Conservation (phyloP, 2,329 filamentous ascomycete species). For the Pseudogymnoascus sp. region DNA sequence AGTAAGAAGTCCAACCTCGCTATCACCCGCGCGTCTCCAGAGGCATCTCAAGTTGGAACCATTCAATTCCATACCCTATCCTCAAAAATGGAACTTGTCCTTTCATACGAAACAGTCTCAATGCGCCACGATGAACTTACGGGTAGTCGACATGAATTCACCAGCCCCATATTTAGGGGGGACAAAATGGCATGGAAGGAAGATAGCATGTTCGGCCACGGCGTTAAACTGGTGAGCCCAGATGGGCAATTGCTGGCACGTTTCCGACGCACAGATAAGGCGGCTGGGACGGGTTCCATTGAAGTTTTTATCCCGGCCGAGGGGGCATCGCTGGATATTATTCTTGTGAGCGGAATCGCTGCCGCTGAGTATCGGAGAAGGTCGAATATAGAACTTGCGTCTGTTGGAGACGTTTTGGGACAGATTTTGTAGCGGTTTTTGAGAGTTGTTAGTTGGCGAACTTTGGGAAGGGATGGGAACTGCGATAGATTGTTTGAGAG, state of each 20-base stretch:
- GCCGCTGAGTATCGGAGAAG: slow-evolving; percentile 2
- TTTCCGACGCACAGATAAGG: neutral
- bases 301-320: neutral
- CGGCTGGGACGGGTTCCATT: neutral
- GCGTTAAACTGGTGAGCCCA: neutral
- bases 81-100: neutral
- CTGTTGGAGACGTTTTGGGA: neutral
- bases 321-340: neutral
- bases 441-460: neutral
- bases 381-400: neutral
- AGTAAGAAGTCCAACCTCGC: neutral
- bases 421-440: neutral
- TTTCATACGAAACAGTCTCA: neutral
- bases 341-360: neutral
- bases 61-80: neutral
- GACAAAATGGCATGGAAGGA: neutral
- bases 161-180: neutral
- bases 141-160: neutral
- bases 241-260: neutral
- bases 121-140: neutral
- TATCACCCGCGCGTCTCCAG: neutral
- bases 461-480: neutral
- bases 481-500: neutral
- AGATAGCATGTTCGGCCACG: neutral
- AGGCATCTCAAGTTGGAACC: neutral